Base-by-base conservation (phyloP, 164 flowering plant species). In the Berberis vulgaris region DNA sequence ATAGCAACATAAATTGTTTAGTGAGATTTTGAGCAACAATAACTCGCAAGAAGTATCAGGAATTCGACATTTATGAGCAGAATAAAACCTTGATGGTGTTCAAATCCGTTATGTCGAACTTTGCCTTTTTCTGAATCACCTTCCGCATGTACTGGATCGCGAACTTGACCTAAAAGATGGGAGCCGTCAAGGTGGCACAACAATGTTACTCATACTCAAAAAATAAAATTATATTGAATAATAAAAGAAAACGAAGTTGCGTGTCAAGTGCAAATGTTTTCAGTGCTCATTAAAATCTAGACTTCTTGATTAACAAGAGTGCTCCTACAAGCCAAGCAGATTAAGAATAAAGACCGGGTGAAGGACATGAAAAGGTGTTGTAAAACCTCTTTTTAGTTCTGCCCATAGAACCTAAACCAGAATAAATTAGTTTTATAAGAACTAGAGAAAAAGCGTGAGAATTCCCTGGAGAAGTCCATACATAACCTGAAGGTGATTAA, bases 71-170 rank as follows among this genome's bases (percentile, higher is more conserved):
- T 47, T 47, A 47, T 47, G 13, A 26, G 54, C 6, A 54, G 63
- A 61, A 57, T 7, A 64, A 11, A 71, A 94, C 99, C 97, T 94
- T 79, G 64, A 89, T 74, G 73, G 90, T 80, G 73, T 91, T 89
- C 56, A 94, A 80, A 53, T 84, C 89, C 76, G 59, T 79, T 68
- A 94, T 94, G 77, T 94, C 99, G 74, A 94, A 94, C 73, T 91
- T 89, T 43, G 99, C 99, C 82, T 87, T 94, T 63, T 83, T 91
- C 78, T 74, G 82, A 65, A 94, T 83, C 55, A 78, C 76, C 81
- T 70, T 86, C 63, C 96, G 79, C 99, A 94, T 91, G 81, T 76
- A 86, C 61, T 89, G 96, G 66, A 94, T 85, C 52, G 93, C 97
- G 78, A 86, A 80, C 72, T 91, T 94, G 65, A 94, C 96, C 99